A percentile compares a stretch with the other conserved stretches of the same genome.
Conservation (phyloP, 352 stramenopile species). For the Pythium sukuiense region DNA sequence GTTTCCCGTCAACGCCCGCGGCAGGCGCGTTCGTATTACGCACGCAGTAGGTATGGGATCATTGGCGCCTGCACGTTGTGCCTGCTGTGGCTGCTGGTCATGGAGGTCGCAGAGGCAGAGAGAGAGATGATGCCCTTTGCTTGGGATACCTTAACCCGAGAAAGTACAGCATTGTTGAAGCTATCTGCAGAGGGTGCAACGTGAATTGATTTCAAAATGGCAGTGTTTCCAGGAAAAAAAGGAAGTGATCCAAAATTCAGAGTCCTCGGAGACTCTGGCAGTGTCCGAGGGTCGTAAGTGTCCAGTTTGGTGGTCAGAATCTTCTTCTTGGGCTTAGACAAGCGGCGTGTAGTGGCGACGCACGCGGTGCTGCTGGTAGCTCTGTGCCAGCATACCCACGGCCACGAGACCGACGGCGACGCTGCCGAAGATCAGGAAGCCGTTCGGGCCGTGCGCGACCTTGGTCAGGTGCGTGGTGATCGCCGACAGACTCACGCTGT, state of each 20-base stretch:
- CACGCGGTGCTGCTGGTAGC: constrained; percentile 42
- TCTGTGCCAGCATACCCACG: constrained; percentile 40
- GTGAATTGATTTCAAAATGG: neutral
- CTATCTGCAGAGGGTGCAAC: neutral
- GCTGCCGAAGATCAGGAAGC: constrained; percentile 39
- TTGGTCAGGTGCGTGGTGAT: constrained; percentile 15
- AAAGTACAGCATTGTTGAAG: neutral
- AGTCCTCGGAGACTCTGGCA: neutral
- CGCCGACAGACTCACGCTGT: constrained; percentile 4
- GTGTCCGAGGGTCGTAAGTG: neutral
- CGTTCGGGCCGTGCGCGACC: constrained; percentile 32
- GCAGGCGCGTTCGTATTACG: neutral
- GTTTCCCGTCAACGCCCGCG: neutral
- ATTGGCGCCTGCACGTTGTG: neutral
- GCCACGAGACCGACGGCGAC: constrained; percentile 40
- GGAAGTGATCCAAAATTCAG: neutral
- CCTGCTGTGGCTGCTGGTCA: neutral
- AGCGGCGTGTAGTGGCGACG: constrained; percentile 59
- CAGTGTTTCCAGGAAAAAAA: neutral
- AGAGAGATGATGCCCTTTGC: neutral
- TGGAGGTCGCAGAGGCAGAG: neutral
- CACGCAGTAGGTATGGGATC: neutral
- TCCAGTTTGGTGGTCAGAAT: too few relatives aligned
- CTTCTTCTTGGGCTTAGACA: too few relatives aligned
- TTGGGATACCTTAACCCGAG: too few relatives aligned